These are phyloP conservation scores for Penicillium paxilli DNA, from an alignment of 495 filamentous ascomycete species.

Conservation along the genomic window DNA sequence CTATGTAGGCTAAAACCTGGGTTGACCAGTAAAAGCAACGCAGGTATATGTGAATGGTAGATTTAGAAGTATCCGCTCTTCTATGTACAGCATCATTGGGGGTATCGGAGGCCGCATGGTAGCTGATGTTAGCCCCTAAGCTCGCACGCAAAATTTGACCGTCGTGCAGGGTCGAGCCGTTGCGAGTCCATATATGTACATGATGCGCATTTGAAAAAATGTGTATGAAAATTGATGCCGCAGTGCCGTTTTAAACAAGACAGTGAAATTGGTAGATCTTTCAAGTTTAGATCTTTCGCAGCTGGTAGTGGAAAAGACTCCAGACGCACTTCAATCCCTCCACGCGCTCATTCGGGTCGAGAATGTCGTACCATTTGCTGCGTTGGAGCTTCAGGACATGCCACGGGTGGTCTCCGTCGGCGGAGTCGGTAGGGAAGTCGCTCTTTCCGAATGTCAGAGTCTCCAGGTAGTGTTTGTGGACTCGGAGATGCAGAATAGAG, in stretches of 20 bases:
- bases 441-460: constrained; percentile 42
- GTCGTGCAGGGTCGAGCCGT: not conserved
- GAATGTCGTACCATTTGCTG: constrained; percentile 78
- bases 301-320: constrained; percentile 71
- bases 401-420: constrained; percentile 58
- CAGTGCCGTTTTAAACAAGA: not conserved
- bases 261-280: constrained; percentile 9
- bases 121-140: too few relatives aligned
- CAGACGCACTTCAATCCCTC: constrained; percentile 73
- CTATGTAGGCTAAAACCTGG: too few relatives aligned
- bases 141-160: not conserved
- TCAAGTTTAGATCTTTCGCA: constrained; percentile 54
- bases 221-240: not conserved
- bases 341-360: constrained; percentile 64
- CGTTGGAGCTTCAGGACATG: constrained; percentile 64
- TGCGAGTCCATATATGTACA: constrained; percentile 9
- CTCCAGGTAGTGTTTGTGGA: constrained; percentile 66
- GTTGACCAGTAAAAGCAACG: too few relatives aligned
- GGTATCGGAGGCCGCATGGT: too few relatives aligned
- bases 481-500: constrained; percentile 68
- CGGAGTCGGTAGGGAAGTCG: constrained; percentile 37
- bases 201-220: constrained; percentile 4
- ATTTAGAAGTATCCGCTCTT: too few relatives aligned
- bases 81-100: too few relatives aligned
- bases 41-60: too few relatives aligned